phyloP scores from a whole-genome alignment of 352 stramenopile genomes.

The Phytopythium aichiense region DNA sequence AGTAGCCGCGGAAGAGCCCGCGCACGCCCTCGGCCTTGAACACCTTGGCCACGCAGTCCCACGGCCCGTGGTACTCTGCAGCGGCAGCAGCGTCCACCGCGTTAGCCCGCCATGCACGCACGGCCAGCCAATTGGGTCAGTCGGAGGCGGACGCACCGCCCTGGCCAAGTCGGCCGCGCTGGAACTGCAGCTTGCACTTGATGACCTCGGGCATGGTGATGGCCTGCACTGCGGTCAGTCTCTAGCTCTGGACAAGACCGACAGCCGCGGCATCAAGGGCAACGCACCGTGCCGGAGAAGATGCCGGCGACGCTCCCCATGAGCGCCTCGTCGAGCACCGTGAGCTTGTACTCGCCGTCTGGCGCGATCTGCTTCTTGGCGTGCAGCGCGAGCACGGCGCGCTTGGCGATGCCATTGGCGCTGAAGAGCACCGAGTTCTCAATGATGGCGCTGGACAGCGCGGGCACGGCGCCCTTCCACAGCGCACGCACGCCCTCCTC shows the following conservation, averaged over 20 bases:
- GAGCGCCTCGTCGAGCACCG: conserved; percentile 77
- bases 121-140: background rate
- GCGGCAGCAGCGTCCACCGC: background rate
- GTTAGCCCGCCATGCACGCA: background rate
- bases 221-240: conserved; percentile 24
- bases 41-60: conserved; percentile 68
- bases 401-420: conserved; percentile 76
- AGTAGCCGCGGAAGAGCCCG: conserved; percentile 80
- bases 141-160: conserved; percentile 28
- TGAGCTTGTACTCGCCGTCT: conserved; percentile 53
- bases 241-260: too few relatives aligned
- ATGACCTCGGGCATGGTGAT: conserved; percentile 86
- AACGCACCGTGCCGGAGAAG: conserved; percentile 74
- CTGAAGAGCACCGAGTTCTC: conserved; percentile 90
- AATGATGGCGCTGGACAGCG: conserved; percentile 84
- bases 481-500: conserved; percentile 71
- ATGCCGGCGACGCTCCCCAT: conserved; percentile 77
- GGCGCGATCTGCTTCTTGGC: conserved; percentile 28
- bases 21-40: conserved; percentile 49
- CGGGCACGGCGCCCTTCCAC: conserved; percentile 87
- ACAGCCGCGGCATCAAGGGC: background rate
- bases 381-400: conserved; percentile 56
- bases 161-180: conserved; percentile 57
- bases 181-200: conserved; percentile 83
- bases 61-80: conserved; percentile 56